Base-by-base conservation (phyloP, 331 rosid genomes). In the Quercus phellos region DNA sequence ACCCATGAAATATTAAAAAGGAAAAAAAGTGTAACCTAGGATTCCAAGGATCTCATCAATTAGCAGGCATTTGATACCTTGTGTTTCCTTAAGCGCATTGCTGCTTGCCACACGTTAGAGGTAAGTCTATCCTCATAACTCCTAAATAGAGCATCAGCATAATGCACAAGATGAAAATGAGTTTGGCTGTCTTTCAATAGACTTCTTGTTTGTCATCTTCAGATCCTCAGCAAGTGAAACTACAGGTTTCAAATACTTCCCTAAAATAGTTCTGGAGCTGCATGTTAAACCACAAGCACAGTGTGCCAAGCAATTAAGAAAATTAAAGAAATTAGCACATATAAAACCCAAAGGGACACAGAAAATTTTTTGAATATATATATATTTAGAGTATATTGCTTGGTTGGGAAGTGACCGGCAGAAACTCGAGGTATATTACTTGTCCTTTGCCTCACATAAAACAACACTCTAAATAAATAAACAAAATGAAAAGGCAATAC, bases 241-340 rank as follows among this genome's bases (percentile, higher is more conserved):
- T 6, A 97, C 94, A 60, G 89, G 97, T 79, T 94, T 94, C 85
- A 94, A 84, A 78, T 92, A 90, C 85, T 90, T 92, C 58, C 92
- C 98, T 55, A 92, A 86, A 88, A 94, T 94, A 83, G 97, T 94
- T 84, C 97, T 92, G 38, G 96, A 92, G 87, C 97, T 92, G 92
- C 82, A 89, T 51, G 59, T 83, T 83, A 68, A 60, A 43, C 21
- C 42, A 51, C 38, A 54, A 29, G 24, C 29, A 60, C 1, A 12
- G 35, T 29, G 79, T 8, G 7, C 8, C 66, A 53, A 79, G 50
- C 77, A 55, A 51, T 70, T 34, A 34, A 70, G 26, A 58, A 4
- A 74, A 55, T 59, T 14, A 59, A 71, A 78, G 54, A 79, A 74
- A 56, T 29, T 53, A 58, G 71, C 70, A 43, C 76, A 60, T 32